phyloP scores from a whole-genome alignment of 177 flowering plant species.

The Vitis hybrid region DNA sequence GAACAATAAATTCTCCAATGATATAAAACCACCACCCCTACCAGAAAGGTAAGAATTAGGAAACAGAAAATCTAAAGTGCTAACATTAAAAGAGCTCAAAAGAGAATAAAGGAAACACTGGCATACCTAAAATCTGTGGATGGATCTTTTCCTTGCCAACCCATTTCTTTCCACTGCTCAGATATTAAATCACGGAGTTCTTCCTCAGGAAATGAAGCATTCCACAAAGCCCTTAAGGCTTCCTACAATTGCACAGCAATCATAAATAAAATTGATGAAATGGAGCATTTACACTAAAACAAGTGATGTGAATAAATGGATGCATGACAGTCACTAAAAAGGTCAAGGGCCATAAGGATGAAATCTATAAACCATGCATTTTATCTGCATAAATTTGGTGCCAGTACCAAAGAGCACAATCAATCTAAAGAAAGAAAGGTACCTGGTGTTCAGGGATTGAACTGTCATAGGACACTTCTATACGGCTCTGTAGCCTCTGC shows the following conservation, averaged over 20 bases:
- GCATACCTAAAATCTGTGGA: conserved; percentile 91
- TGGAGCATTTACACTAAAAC: too few species aligned
- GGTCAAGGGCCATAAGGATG: neutral
- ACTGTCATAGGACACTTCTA: conserved; percentile 86
- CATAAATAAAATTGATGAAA: neutral
- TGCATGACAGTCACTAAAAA: too few species aligned
- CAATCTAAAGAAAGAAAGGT: neutral
- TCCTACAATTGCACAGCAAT: conserved; percentile 41
- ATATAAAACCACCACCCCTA: conserved; percentile 99
- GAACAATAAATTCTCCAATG: conserved; percentile 90
- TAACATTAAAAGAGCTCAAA: neutral
- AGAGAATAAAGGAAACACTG: conserved; percentile 4
- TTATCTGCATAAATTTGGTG: neutral
- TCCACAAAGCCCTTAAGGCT: conserved; percentile 81
- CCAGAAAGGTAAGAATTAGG: conserved; percentile 7
- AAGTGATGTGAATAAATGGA: too few species aligned
- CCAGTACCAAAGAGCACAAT: neutral
- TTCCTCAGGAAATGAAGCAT: conserved; percentile 88
- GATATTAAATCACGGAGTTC: conserved; percentile 85
- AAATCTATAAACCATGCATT: neutral
- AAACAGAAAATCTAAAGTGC: neutral
- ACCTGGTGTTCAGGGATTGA: conserved; percentile 88
- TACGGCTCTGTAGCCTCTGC: conserved; percentile 74
- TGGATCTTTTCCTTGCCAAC: conserved; percentile 99
- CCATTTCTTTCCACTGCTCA: conserved; percentile 99